Evolutionary conservation across 495 filamentous ascomycete genomes (phyloP).

Genomic region (Neurospora sp.): DNA sequence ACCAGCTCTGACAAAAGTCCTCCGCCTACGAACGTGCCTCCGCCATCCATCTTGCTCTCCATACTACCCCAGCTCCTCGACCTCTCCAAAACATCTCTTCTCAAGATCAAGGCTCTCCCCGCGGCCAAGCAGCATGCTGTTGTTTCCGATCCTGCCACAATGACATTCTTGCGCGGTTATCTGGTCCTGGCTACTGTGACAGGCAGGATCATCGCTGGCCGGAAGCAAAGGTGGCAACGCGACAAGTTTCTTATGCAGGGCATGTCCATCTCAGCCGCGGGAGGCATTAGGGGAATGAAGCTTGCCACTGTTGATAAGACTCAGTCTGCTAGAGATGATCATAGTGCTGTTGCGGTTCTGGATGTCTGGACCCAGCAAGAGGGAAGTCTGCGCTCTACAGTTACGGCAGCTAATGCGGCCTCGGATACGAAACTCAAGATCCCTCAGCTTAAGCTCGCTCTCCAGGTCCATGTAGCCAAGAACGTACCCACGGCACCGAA

Average conservation of each 20-base stretch:
- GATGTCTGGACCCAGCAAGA: conserved; percentile 59
- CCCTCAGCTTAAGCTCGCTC: conserved; percentile 56
- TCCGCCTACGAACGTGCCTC: conserved; percentile 81
- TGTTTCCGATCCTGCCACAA: conserved; percentile 43
- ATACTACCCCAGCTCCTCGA: conserved; percentile 60
- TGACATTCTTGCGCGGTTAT: conserved; percentile 42
- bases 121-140: conserved; percentile 46
- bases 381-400: conserved; percentile 50
- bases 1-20: conserved; percentile 12
- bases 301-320: conserved; percentile 69
- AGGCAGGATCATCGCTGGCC: conserved; percentile 74
- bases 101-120: conserved; percentile 43
- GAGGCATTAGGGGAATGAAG: conserved; percentile 74
- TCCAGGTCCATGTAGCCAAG: conserved; percentile 50
- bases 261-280: conserved; percentile 67
- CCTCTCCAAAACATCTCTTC: conserved; percentile 39
- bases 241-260: conserved; percentile 76
- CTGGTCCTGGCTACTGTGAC: conserved; percentile 54
- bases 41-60: conserved; percentile 71
- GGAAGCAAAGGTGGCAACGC: conserved; percentile 80
- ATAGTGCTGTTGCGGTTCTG: conserved; percentile 73
- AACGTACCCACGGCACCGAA: conserved; percentile 60
- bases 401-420: conserved; percentile 40
- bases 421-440: conserved; percentile 36
- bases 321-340: conserved; percentile 72